phyloP scores from a whole-genome alignment of 176 grass and related monocot genomes.

The Eragrostis nindensis region DNA sequence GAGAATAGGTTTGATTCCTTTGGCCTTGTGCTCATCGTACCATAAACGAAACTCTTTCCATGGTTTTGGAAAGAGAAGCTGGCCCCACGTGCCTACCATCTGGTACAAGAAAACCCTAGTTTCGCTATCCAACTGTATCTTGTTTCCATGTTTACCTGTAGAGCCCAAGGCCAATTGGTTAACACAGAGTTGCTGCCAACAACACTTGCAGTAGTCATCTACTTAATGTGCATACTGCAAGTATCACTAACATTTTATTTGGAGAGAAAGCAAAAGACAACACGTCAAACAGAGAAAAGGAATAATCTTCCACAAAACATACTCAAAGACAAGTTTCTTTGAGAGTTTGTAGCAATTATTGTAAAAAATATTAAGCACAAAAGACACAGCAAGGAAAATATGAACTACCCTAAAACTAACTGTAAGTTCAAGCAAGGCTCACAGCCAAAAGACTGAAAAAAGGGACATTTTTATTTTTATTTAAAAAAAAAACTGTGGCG shows the following conservation, averaged over 20 bases:
- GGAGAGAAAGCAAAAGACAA: not conserved
- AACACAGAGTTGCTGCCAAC: conserved; percentile 22
- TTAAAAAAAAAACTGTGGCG: not conserved
- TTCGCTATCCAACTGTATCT: conserved; percentile 72
- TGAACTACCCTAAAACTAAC: conserved; percentile 4
- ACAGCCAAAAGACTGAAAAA: not conserved
- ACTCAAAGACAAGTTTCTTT: not conserved
- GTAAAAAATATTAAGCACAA: not conserved
- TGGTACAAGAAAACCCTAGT: conserved; percentile 91
- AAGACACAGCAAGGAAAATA: not conserved
- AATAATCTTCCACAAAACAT: not conserved
- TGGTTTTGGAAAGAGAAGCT: conserved; percentile 98
- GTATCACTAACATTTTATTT: conserved; percentile 25
- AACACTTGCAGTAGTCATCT: conserved; percentile 22
- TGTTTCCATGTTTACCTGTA: conserved; percentile 97
- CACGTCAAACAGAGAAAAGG: not conserved
- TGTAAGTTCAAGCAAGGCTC: not conserved
- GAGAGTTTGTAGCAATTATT: not conserved
- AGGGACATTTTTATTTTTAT: not conserved
- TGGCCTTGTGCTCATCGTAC: conserved; percentile 89
- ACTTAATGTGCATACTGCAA: not conserved
- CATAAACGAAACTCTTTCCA: conserved; percentile 98
- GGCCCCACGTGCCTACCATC: conserved; percentile 98
- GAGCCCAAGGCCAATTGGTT: conserved; percentile 41
- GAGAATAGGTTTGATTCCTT: conserved; percentile 89